Percentiles rank a stretch among this genome's conserved stretches.
Evolutionary conservation across 179 eudicot genomes (phyloP).

Genomic region (Vitellaria paradoxa): DNA sequence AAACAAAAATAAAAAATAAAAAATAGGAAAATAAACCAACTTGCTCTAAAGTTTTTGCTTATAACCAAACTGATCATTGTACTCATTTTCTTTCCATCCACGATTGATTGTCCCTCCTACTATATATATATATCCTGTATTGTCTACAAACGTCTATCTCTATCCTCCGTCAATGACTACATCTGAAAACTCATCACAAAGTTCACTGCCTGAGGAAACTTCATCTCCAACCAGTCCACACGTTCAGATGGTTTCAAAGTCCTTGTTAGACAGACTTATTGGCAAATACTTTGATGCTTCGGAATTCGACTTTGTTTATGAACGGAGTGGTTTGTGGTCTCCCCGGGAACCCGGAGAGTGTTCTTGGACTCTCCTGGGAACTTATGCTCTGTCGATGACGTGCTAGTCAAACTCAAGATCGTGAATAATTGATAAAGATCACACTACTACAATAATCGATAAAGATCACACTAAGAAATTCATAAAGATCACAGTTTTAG

Average conservation of each 20-base stretch:
- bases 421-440: too few species aligned
- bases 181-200: conserved; percentile 5
- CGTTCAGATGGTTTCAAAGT: conserved; percentile 46
- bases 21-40: too few species aligned
- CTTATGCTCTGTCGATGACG: conserved; percentile 20
- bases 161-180: neutral
- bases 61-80: too few species aligned
- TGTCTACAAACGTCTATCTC: neutral
- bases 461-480: too few species aligned
- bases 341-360: conserved; percentile 40
- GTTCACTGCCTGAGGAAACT: neutral
- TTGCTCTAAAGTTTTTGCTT: too few species aligned
- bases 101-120: neutral
- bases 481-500: too few species aligned
- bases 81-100: too few species aligned
- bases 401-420: conserved; percentile 20
- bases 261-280: conserved; percentile 53
- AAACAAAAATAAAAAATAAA: too few species aligned
- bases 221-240: conserved; percentile 19
- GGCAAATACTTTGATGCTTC: conserved; percentile 59
- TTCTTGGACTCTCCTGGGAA: conserved; percentile 30
- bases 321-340: conserved; percentile 62
- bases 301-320: conserved; percentile 59
- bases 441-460: too few species aligned
- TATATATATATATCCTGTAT: too few species aligned